phyloP scores from a whole-genome alignment of 139 green algal species.

The Trebouxia sp. region DNA sequence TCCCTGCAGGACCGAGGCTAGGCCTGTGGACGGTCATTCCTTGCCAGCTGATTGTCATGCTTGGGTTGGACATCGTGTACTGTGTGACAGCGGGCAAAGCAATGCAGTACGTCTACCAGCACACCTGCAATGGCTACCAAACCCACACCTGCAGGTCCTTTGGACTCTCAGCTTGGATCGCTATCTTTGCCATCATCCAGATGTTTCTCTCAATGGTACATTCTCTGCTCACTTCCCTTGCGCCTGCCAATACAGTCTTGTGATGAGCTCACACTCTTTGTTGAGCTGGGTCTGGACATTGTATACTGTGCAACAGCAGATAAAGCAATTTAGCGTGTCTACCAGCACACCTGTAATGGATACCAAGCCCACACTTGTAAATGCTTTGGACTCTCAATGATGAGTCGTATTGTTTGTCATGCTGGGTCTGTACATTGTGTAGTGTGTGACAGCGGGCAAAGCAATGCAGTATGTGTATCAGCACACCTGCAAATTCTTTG shows the following conservation, averaged over 20 bases:
- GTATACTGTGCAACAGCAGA: background rate
- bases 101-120: conserved; percentile 19
- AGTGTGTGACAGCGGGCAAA: conserved; percentile 26
- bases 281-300: background rate
- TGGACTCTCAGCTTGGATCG: conserved; percentile 37
- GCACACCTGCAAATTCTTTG: conserved; percentile 30
- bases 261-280: background rate
- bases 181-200: conserved; percentile 51
- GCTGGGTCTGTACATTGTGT: conserved; percentile 36
- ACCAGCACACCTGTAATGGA: too few species aligned
- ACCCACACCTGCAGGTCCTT: conserved; percentile 23
- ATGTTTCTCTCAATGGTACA: conserved; percentile 51
- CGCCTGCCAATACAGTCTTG: background rate
- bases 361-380: too few species aligned
- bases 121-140: background rate
- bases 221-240: too few species aligned
- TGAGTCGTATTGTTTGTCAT: conserved; percentile 34
- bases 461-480: conserved; percentile 15
- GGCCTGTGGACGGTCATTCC: conserved; percentile 33
- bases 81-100: conserved; percentile 23
- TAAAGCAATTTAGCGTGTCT: background rate
- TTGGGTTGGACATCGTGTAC: conserved; percentile 36
- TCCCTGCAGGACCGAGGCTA: background rate
- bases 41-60: conserved; percentile 36
- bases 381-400: conserved; percentile 28